phyloP scores from a whole-genome alignment of 257 asterid genomes.

The Avicennia marina region DNA sequence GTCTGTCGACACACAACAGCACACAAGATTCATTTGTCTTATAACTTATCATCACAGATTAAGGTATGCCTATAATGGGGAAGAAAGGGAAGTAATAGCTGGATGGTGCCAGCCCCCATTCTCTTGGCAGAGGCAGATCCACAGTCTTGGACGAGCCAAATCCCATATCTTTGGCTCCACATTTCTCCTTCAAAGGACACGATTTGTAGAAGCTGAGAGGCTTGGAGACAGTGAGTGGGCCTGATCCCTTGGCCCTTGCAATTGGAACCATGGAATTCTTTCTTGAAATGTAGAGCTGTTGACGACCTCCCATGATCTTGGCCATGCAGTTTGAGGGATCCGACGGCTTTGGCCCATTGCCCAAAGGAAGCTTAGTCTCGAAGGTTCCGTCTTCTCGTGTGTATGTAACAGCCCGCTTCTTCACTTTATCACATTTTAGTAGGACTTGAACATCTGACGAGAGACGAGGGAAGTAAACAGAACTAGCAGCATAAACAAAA shows the following conservation, averaged over 20 bases:
- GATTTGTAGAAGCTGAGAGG: slow-evolving; percentile 58
- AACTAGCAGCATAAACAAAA: no score
- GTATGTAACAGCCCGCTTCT: not conserved
- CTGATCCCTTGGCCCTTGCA: slow-evolving; percentile 24
- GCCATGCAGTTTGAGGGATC: slow-evolving; percentile 48
- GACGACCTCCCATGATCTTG: slow-evolving; percentile 78
- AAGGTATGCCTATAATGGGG: slow-evolving; percentile 93
- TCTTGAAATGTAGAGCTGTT: slow-evolving; percentile 38
- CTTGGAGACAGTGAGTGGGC: slow-evolving; percentile 36
- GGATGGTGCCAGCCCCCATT: slow-evolving; percentile 84
- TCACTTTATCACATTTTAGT: not conserved
- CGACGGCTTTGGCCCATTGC: not conserved
- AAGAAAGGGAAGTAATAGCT: slow-evolving; percentile 71
- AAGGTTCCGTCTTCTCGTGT: not conserved
- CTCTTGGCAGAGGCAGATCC: slow-evolving; percentile 77
- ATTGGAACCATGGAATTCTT: slow-evolving; percentile 25
- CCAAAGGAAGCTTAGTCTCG: slow-evolving; percentile 21
- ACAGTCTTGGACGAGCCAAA: slow-evolving; percentile 78
- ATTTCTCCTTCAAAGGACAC: slow-evolving; percentile 46
- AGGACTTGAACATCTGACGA: slow-evolving; percentile 1
- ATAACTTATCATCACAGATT: no score
- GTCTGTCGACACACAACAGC: no score
- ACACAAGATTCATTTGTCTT: no score
- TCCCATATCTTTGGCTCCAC: slow-evolving; percentile 31
- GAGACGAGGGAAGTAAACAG: not conserved